phyloP scores from a whole-genome alignment of 495 filamentous ascomycete species.

The Lasiosphaeria ovina region DNA sequence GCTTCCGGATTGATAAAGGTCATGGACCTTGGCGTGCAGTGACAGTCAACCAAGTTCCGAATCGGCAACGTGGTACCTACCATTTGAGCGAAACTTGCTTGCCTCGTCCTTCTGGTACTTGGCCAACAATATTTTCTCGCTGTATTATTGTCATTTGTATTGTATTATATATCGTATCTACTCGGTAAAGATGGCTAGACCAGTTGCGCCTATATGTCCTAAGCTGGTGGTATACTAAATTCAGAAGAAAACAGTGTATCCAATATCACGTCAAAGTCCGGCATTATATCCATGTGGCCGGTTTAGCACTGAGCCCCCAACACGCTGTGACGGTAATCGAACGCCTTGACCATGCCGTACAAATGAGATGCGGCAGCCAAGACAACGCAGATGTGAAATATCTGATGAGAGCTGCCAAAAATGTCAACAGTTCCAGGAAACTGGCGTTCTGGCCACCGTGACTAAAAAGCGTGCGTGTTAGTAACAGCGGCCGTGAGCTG shows the following conservation, averaged over 20 bases:
- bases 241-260: no score
- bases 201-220: no score
- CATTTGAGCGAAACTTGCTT: no score
- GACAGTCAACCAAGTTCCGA: not conserved
- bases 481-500: not conserved
- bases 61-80: no score
- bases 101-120: no score
- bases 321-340: slow-evolving; percentile 46
- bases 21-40: slow-evolving; percentile 46
- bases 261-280: no score
- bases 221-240: no score
- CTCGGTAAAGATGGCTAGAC: no score
- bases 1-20: slow-evolving; percentile 46
- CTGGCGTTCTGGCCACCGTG: slow-evolving; percentile 60
- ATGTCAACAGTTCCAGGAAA: slow-evolving; percentile 68
- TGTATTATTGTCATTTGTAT: no score
- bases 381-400: slow-evolving; percentile 74
- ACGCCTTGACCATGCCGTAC: slow-evolving; percentile 56
- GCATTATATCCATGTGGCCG: no score
- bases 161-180: no score
- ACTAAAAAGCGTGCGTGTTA: slow-evolving; percentile 20
- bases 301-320: slow-evolving; percentile 34
- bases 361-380: slow-evolving; percentile 65
- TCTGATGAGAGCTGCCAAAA: slow-evolving; percentile 75
- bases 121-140: no score